Conservation (phyloP, 331 rosid genomes). For the Quercus tomentella region DNA sequence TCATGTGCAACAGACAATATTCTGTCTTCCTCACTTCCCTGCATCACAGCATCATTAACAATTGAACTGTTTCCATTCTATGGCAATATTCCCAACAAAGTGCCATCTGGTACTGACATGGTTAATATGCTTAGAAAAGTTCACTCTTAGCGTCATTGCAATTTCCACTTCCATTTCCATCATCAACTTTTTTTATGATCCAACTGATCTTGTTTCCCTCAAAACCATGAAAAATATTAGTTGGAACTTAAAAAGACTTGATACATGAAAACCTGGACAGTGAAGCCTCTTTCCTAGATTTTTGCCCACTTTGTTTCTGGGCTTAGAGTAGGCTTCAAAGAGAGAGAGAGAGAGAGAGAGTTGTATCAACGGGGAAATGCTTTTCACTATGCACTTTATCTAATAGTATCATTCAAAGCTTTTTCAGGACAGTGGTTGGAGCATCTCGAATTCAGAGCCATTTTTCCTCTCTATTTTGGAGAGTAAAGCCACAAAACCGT, state of each 20-base stretch:
- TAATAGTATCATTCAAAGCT: conserved; percentile 17
- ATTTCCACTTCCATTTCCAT: conserved; percentile 28
- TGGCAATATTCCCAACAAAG: conserved; percentile 17
- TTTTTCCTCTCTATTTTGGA: too few relatives aligned
- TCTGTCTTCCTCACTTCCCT: conserved; percentile 21
- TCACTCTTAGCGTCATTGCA: conserved; percentile 10
- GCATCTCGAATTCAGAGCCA: too few relatives aligned
- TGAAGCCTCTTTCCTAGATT: neutral
- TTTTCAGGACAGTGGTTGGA: neutral
- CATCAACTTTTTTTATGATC: conserved; percentile 27
- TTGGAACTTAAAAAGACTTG: neutral
- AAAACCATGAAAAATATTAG: neutral
- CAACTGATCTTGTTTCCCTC: conserved; percentile 17
- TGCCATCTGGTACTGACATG: conserved; percentile 15
- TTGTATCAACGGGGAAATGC: neutral
- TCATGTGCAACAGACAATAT: conserved; percentile 17
- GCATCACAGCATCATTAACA: conserved; percentile 5
- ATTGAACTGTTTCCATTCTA: conserved; percentile 10
- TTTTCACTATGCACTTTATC: conserved; percentile 7
- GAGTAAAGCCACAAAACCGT: too few relatives aligned
- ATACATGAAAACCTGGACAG: neutral
- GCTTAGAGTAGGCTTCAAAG: neutral
- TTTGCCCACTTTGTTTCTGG: neutral
- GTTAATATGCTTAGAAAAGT: conserved; percentile 18
- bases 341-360: neutral